These are phyloP conservation scores for Chlorella ohadii DNA, from an alignment of 139 green algal genomes.

Conservation along the genomic window DNA sequence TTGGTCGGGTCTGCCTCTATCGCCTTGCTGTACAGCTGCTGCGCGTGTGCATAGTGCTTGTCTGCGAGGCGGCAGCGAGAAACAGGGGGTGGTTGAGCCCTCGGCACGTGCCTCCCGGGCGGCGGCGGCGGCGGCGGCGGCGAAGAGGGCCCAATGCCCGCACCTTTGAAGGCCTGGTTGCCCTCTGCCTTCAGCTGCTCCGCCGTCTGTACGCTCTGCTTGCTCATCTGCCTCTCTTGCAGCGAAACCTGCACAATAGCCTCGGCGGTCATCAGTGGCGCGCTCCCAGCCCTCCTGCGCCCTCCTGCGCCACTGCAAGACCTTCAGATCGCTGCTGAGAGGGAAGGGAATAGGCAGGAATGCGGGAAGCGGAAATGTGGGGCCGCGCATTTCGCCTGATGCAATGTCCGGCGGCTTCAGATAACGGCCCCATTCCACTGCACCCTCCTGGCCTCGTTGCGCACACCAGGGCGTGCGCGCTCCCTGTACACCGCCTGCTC, in stretches of 20 bases:
- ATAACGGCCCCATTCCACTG: neutral
- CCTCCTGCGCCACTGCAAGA: too few species aligned
- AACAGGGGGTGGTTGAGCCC: neutral
- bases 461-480: conserved; percentile 8
- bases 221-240: neutral
- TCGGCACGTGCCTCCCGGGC: neutral
- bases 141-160: neutral
- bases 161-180: conserved; percentile 67
- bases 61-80: conserved; percentile 54
- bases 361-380: too few species aligned
- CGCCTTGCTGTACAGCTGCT: conserved; percentile 86
- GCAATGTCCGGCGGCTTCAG: too few species aligned
- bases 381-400: too few species aligned
- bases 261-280: too few species aligned
- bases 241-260: too few species aligned
- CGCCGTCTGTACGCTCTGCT: conserved; percentile 7
- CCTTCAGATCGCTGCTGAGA: too few species aligned
- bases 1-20: conserved; percentile 80
- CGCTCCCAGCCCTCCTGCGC: too few species aligned
- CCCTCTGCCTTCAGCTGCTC: conserved; percentile 45
- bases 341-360: too few species aligned
- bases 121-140: neutral
- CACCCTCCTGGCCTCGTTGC: neutral
- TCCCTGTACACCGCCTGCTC: neutral
- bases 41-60: conserved; percentile 83